Evolutionary conservation across 2,329 filamentous ascomycete species (phyloP).

Genomic region (Pseudocercospora macadamiae): DNA sequence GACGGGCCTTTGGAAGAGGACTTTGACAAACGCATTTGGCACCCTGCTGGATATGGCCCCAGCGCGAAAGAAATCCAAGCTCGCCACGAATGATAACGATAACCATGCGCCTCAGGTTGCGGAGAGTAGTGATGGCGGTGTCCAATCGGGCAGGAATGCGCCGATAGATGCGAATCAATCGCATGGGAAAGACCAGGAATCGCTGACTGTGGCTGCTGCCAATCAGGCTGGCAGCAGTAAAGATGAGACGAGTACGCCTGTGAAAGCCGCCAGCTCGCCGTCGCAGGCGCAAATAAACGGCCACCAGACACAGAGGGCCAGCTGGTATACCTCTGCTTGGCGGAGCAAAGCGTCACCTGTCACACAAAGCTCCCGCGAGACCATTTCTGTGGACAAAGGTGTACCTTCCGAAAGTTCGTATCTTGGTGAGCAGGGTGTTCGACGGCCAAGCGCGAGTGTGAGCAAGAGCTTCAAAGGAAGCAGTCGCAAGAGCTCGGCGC

Average conservation of each 20-base stretch:
- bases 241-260: background rate
- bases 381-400: constrained; percentile 48
- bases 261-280: background rate
- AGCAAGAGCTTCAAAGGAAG: constrained; percentile 45
- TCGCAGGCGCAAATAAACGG: constrained; percentile 1
- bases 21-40: background rate
- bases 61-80: constrained; percentile 31
- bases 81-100: constrained; percentile 25
- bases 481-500: constrained; percentile 49
- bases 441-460: constrained; percentile 36
- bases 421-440: constrained; percentile 34
- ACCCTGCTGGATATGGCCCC: constrained; percentile 23
- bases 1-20: background rate
- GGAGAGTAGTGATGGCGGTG: constrained; percentile 12
- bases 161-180: constrained; percentile 3
- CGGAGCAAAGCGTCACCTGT: constrained; percentile 49
- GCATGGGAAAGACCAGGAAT: background rate
- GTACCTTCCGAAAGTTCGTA: constrained; percentile 44
- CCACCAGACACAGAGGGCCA: constrained; percentile 26
- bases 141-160: constrained; percentile 20
- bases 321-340: constrained; percentile 50
- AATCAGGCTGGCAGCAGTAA: background rate
- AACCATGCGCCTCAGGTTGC: too few species aligned
- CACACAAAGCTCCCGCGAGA: constrained; percentile 51
- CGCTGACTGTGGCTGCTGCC: background rate